Base-by-base conservation (phyloP, 73 alveolate species). In the Effrenium voratum region DNA sequence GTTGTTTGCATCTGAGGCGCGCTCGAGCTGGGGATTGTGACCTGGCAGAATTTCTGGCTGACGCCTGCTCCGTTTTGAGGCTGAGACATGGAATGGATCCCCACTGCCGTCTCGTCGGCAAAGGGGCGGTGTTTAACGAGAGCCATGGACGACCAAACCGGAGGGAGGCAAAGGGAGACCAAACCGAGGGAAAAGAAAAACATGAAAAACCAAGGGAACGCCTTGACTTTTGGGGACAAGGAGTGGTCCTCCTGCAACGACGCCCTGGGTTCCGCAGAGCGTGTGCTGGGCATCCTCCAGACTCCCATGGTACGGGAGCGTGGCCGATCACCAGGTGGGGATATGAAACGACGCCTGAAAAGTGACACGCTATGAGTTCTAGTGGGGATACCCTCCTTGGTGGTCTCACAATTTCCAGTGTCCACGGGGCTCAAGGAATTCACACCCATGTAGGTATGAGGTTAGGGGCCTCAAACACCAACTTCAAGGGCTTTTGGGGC, bases 181-280 rank as follows among this genome's bases (percentile, higher is more conserved):
- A 72, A 12, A 55, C 68, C n/a, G 22, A 15, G 68, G 22, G 68
- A 55, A 55, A 15, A 22, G 68, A 55, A 55, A 55, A 12, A 55
- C n/a, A n/a, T n/a, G n/a, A n/a, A n/a, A n/a, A n/a, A n/a, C n/a
- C n/a, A n/a, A n/a, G n/a, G n/a, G n/a, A n/a, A n/a, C n/a, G n/a
- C n/a, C n/a, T n/a, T n/a, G n/a, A n/a, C n/a, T n/a, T n/a, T n/a
- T n/a, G n/a, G n/a, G n/a, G n/a, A 28, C 40, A 24, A 90, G 97
- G 97, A 90, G 76, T 90, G 97, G 97, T 90, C 97, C 34, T 90
- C 97, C 57, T 90, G 97, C 87, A 90, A 90, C 75, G 97, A 90
- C 43, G 97, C 97, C 40, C 87, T 90, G n/a, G 97, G 97, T 44
- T 90, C 97, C 19, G 97, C 97, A 16, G 97, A 90, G 44, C 97